A percentile compares a stretch with the other conserved stretches of the same genome.
These are phyloP conservation scores for Aspergillus diversus DNA, from an alignment of 495 filamentous ascomycete genomes.

Conservation along the genomic window DNA sequence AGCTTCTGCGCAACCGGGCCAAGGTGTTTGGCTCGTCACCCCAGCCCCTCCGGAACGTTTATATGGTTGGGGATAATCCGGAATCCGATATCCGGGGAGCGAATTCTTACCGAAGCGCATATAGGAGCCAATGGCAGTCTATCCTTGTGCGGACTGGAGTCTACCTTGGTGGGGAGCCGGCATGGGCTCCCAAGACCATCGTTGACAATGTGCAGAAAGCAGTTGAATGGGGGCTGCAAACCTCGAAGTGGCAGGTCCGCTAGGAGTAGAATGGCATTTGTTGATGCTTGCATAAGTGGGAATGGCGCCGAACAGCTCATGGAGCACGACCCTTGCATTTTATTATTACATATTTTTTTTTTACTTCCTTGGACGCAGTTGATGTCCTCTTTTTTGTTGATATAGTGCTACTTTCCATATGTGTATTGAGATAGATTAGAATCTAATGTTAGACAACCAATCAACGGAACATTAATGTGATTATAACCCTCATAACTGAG, in stretches of 20 bases:
- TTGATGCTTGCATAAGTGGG: background rate
- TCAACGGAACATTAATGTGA: too few relatives aligned
- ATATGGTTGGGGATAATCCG: constrained; percentile 98
- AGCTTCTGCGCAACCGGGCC: constrained; percentile 64
- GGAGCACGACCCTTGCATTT: too few relatives aligned
- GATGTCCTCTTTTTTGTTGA: too few relatives aligned
- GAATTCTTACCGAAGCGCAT: constrained; percentile 68
- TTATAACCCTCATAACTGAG: background rate
- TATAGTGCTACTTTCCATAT: too few relatives aligned
- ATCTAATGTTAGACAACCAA: too few relatives aligned
- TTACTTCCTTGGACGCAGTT: too few relatives aligned
- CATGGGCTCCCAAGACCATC: constrained; percentile 59
- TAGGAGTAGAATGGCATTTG: background rate
- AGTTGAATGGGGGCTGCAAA: constrained; percentile 64
- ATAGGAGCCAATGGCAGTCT: constrained; percentile 75
- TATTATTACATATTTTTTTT: too few relatives aligned
- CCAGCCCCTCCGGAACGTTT: constrained; percentile 65
- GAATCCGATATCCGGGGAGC: constrained; percentile 91
- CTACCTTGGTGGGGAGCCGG: constrained; percentile 61
- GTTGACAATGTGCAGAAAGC: constrained; percentile 70
- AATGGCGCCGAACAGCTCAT: too few relatives aligned
- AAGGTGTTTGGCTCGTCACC: constrained; percentile 43
- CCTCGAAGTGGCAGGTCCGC: constrained; percentile 42
- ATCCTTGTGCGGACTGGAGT: constrained; percentile 88
- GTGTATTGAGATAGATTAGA: too few relatives aligned